Evolutionary conservation across 2,329 filamentous ascomycete genomes (phyloP).

Genomic region (Aureobasidium melanogenum): DNA sequence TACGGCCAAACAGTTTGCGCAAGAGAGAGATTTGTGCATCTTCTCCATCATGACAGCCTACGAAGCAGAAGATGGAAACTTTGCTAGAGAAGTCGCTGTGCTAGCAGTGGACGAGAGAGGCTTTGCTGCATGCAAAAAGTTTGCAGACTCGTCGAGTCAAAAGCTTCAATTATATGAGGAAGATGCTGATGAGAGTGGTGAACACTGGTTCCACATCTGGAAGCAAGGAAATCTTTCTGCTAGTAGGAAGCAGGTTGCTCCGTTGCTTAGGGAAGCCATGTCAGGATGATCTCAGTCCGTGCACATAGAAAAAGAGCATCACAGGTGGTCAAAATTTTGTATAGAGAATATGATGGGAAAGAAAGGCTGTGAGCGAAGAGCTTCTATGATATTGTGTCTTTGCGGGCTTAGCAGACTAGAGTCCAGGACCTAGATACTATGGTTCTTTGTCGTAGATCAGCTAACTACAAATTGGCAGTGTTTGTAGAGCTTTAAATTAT

Average conservation of each 20-base stretch:
- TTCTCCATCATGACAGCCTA: conserved; percentile 63
- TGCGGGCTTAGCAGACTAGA: too few species aligned
- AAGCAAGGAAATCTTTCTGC: conserved; percentile 51
- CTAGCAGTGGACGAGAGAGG: conserved; percentile 50
- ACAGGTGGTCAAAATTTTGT: background rate
- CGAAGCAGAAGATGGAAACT: conserved; percentile 42
- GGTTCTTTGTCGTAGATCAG: too few species aligned
- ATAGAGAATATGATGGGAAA: background rate
- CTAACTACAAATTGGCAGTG: too few species aligned
- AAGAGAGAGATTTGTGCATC: conserved; percentile 53
- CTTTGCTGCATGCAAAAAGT: conserved; percentile 44
- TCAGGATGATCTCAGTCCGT: background rate
- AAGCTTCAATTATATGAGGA: conserved; percentile 48
- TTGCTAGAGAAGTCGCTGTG: conserved; percentile 59
- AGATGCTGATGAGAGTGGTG: conserved; percentile 24
- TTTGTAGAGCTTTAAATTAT: too few species aligned
- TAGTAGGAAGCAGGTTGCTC: conserved; percentile 56
- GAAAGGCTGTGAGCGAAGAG: too few species aligned
- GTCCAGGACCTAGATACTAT: too few species aligned
- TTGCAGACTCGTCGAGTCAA: conserved; percentile 39
- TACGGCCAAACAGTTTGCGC: conserved; percentile 44
- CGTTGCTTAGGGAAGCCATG: conserved; percentile 45
- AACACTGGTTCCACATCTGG: conserved; percentile 54
- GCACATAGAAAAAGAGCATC: background rate
- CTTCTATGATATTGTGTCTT: too few species aligned